These are phyloP conservation scores for Fusarium sp. DNA, from an alignment of 2,329 filamentous ascomycete genomes.

Conservation along the genomic window DNA sequence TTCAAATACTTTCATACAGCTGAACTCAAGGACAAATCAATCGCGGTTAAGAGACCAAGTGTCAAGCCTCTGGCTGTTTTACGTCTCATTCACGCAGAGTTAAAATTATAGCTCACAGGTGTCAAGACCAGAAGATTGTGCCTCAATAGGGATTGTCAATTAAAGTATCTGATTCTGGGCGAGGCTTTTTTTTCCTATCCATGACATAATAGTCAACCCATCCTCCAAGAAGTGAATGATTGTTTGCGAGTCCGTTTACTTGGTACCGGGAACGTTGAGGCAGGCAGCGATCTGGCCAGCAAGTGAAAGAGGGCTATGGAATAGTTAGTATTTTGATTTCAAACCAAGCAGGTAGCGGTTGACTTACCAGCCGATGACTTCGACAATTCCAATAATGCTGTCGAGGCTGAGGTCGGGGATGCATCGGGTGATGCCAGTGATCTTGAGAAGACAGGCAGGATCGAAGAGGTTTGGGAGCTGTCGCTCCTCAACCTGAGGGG, in stretches of 20 bases:
- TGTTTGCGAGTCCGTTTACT: background rate
- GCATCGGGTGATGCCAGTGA: fast-evolving
- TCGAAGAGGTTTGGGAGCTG: background rate
- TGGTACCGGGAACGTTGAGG: background rate
- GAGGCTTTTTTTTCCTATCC: background rate
- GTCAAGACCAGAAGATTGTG: background rate
- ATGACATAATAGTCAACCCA: background rate
- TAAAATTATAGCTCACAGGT: background rate
- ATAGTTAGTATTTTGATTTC: background rate
- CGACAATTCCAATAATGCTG: fast-evolving
- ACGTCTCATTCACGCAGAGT: too few species aligned
- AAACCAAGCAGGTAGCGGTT: too few species aligned
- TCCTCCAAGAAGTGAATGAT: background rate
- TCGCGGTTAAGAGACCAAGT: too few species aligned
- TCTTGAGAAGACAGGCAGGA: fast-evolving
- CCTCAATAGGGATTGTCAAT: background rate
- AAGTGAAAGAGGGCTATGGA: fast-evolving
- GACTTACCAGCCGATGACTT: background rate
- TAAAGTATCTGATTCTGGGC: background rate
- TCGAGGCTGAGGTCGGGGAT: background rate
- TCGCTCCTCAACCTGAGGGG: background rate
- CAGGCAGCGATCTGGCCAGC: fast-evolving
- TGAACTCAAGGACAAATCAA: too few species aligned
- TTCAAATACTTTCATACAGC: too few species aligned
- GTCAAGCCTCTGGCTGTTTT: too few species aligned